A percentile compares a stretch with the other conserved stretches of the same genome.
Conservation (phyloP, 768 basidiomycete genomes). For the Boletus huronensis region DNA sequence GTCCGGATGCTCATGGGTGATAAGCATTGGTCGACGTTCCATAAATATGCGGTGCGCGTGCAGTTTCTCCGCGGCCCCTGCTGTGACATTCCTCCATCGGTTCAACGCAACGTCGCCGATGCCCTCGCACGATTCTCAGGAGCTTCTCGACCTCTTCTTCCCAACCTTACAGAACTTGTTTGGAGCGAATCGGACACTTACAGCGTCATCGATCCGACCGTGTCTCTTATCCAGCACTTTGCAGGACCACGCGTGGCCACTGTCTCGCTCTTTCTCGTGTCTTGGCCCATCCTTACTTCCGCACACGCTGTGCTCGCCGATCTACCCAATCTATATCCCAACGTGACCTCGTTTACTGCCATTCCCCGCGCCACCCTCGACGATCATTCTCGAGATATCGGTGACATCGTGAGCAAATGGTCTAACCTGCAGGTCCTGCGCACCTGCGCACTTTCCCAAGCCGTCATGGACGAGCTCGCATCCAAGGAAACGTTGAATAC, state of each 20-base stretch:
- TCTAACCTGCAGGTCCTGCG: slow-evolving; percentile 1
- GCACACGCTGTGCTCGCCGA: background rate
- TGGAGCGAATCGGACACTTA: slow-evolving; percentile 3
- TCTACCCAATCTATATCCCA: slow-evolving; percentile 10
- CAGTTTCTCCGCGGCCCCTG: slow-evolving; percentile 9
- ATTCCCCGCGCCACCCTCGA: slow-evolving; percentile 5
- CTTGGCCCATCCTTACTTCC: slow-evolving; percentile 3
- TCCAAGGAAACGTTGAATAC: slow-evolving; percentile 2
- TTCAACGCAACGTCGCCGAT: slow-evolving; percentile 3
- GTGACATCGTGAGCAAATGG: slow-evolving; percentile 11
- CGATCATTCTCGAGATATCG: slow-evolving; percentile 8
- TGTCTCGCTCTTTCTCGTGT: slow-evolving; percentile 2
- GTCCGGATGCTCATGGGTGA: slow-evolving; percentile 6
- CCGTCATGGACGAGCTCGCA: slow-evolving; percentile 7
- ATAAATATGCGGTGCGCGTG: slow-evolving; percentile 15
- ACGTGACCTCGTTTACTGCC: slow-evolving; percentile 15
- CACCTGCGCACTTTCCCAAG: slow-evolving; percentile 11
- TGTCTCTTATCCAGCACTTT: slow-evolving; percentile 13
- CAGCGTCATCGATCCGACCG: background rate
- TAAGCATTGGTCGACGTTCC: slow-evolving; percentile 16
- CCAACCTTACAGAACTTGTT: slow-evolving; percentile 12
- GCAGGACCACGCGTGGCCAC: slow-evolving; percentile 4
- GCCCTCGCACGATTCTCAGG: slow-evolving; percentile 6
- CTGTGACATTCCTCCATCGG: background rate
- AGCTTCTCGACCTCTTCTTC: slow-evolving; percentile 14